Evolutionary conservation across 129 eudicot genomes (phyloP).

Genomic region (Kitagawia praeruptora): DNA sequence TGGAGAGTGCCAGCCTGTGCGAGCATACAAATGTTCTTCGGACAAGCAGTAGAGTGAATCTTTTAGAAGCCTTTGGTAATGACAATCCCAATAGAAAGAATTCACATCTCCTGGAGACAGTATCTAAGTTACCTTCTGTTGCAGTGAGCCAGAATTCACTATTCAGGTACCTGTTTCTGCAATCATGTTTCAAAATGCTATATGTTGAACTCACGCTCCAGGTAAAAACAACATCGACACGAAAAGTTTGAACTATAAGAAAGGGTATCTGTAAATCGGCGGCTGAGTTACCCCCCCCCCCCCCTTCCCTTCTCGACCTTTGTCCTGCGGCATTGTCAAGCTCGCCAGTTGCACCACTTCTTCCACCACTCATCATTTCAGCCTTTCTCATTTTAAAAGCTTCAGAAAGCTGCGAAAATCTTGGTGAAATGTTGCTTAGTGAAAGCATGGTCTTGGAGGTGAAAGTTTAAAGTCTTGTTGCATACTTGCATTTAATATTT

Average conservation of each 20-base stretch:
- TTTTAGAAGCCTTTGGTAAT: neutral
- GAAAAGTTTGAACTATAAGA: no score
- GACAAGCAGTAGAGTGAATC: slow-evolving; percentile 10
- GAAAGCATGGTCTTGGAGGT: no score
- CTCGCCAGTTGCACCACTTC: no score
- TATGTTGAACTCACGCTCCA: neutral
- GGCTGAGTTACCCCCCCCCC: neutral
- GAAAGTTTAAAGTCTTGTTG: no score
- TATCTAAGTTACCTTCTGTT: slow-evolving; percentile 51
- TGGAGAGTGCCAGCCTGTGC: slow-evolving; percentile 77
- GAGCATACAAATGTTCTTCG: neutral
- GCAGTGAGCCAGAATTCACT: slow-evolving; percentile 69
- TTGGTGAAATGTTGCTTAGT: no score
- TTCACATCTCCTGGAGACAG: slow-evolving; percentile 61
- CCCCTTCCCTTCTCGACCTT: slow-evolving; percentile 27
- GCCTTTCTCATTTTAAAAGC: no score
- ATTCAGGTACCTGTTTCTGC: slow-evolving; percentile 68
- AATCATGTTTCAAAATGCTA: slow-evolving; percentile 1
- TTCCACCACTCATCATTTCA: no score
- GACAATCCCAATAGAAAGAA: neutral
- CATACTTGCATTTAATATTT: no score
- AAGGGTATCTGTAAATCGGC: neutral
- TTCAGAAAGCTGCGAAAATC: no score
- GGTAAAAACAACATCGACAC: neutral
- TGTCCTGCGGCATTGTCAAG: slow-evolving; percentile 11